phyloP scores from a whole-genome alignment of 2,329 filamentous ascomycete species.

The Colletotrichum lentis region DNA sequence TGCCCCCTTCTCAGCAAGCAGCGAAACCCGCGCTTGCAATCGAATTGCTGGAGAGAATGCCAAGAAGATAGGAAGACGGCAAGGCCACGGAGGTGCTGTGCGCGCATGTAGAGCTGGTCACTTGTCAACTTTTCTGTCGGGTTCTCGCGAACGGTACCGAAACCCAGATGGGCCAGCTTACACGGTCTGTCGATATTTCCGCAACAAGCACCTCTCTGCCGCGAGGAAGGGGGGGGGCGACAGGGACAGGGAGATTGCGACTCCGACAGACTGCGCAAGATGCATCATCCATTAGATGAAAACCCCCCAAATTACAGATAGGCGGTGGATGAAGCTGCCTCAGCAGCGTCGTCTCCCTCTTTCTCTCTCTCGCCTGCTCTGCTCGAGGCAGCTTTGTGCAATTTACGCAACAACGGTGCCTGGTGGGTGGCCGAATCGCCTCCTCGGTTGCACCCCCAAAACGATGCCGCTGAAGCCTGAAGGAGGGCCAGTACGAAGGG shows the following conservation, averaged over 20 bases:
- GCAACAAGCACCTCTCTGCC: background rate
- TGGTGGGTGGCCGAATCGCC: slow-evolving; percentile 14
- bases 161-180: slow-evolving; percentile 11
- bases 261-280: background rate
- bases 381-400: background rate
- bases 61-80: background rate
- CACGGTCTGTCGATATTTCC: slow-evolving; percentile 7
- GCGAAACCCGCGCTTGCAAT: no score
- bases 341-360: background rate
- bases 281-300: background rate
- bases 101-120: slow-evolving; percentile 21
- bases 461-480: background rate
- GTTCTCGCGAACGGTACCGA: slow-evolving; percentile 29
- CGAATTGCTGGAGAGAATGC: no score
- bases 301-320: background rate
- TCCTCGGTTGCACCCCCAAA: slow-evolving; percentile 23
- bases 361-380: background rate
- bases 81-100: slow-evolving; percentile 21
- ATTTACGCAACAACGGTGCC: slow-evolving; percentile 3
- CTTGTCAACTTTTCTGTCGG: slow-evolving; percentile 31
- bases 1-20: no score
- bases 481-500: background rate
- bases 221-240: background rate
- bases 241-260: slow-evolving; percentile 1
- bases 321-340: background rate